Evolutionary conservation across 768 basidiomycete species (phyloP).

Genomic region (Brasilioporus rufonigricans): DNA sequence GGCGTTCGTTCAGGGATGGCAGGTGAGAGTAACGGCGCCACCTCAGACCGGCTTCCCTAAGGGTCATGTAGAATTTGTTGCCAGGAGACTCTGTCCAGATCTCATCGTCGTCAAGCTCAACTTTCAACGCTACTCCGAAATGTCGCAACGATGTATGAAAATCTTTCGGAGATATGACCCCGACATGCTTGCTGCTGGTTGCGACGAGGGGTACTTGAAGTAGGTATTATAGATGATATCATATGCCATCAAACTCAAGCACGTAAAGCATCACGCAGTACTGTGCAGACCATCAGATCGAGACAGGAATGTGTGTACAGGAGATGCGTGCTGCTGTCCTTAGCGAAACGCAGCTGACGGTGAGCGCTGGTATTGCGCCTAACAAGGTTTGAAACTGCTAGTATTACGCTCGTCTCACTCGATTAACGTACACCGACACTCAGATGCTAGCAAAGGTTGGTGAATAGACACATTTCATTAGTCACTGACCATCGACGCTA

Average conservation of each 20-base stretch:
- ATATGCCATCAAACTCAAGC: constrained; percentile 6
- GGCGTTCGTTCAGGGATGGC: constrained; percentile 96
- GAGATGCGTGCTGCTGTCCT: constrained; percentile 74
- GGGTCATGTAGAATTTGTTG: constrained; percentile 68
- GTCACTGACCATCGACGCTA: constrained; percentile 3
- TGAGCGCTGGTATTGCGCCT: constrained; percentile 93
- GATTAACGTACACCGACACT: constrained; percentile 9
- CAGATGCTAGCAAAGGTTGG: constrained; percentile 93
- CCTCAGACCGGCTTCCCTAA: not conserved
- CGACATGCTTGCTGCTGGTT: constrained; percentile 70
- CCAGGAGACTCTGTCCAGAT: constrained; percentile 90
- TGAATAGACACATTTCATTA: constrained; percentile 27
- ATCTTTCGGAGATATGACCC: constrained; percentile 74
- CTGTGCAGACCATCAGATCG: constrained; percentile 63
- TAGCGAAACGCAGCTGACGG: constrained; percentile 80
- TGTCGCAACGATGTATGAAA: constrained; percentile 68
- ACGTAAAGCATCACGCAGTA: constrained; percentile 74
- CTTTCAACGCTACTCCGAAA: constrained; percentile 61
- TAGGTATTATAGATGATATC: constrained; percentile 33
- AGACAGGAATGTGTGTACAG: constrained; percentile 70
- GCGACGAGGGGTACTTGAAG: constrained; percentile 94
- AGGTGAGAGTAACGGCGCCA: constrained; percentile 41
- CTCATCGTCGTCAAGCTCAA: constrained; percentile 66
- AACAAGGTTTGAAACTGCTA: constrained; percentile 66
- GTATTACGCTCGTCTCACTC: constrained; percentile 10